Evolutionary conservation across 352 stramenopile genomes (phyloP), one percentile per base, ranked within the genome.

Genomic region (Phytophthora macrochlamydospora): DNA sequence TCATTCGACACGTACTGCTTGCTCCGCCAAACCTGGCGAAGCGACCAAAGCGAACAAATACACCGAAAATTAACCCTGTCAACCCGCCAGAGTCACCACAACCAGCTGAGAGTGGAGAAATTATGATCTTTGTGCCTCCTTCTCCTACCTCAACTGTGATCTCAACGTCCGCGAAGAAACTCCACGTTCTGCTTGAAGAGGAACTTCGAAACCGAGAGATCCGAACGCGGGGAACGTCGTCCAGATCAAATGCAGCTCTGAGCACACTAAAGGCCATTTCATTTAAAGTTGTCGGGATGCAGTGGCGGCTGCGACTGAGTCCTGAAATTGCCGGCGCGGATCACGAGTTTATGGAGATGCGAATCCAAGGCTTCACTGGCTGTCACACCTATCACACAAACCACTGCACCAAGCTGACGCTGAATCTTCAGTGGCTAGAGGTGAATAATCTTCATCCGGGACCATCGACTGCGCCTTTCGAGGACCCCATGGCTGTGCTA

Each of bases 361-460:
- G 82, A 3, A 76, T 83, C 9, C 73, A 91, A 44, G 77, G 78
- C 2, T 72, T 92, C 32, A 80, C 76, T 12, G 85, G 87, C 2
- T 81, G 69, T 4, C 87, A 95, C 35, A 87, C 74, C 9, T 94
- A 81, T 66, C 93, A 85, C 38, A 71, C 76, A 8, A 90, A 79
- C 62, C 79, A 91, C 32, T 87, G 77, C 35, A 92, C 84, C 1
- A 94, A 94, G 64, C 74, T 95, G 8, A 78, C 69, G 4, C 50
- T 95, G 18, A 94, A 91, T 29, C 56, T 93, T 12, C 81, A 94
- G 56, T 94, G 84, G 86, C 76, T 94, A 28, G 85, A 94, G 62
- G 86, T 95, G 30, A 92, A 80, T 42, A 95, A 95, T 49, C 31
- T 94, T 33, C 79, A 82, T n/a, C 85, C 87, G 0, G 87, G 85